Conservation (phyloP, 2,329 filamentous ascomycete genomes). For the Seiridium unicorne region DNA sequence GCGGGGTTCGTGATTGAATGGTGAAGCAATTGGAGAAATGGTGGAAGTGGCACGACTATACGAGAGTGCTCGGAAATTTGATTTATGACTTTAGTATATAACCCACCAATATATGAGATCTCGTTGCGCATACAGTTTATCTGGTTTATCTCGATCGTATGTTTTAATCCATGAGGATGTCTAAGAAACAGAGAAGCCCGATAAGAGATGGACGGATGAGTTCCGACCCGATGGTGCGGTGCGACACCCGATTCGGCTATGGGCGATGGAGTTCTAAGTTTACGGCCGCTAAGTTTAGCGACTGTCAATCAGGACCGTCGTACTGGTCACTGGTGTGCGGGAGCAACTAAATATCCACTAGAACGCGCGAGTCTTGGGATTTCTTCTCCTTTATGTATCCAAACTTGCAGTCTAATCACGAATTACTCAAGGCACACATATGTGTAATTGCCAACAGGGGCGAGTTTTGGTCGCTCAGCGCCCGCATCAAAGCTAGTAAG, state of each 20-base stretch:
- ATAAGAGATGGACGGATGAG: not conserved
- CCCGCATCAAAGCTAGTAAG: not conserved
- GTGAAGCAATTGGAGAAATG: no score
- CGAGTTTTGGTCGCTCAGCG: not conserved
- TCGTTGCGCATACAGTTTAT: no score
- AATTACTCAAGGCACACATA: not conserved
- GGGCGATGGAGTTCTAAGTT: not conserved
- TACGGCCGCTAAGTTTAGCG: not conserved
- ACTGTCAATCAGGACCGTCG: not conserved
- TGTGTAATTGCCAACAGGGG: not conserved
- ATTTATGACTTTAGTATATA: no score
- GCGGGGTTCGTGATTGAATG: no score
- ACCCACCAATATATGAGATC: no score
- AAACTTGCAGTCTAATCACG: not conserved
- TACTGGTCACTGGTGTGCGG: no score
- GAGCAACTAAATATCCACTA: not conserved
- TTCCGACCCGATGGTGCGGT: slow-evolving; percentile 5
- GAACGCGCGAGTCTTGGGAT: not conserved
- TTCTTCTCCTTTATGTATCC: not conserved
- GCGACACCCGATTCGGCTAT: not conserved
- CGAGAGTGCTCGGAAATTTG: no score
- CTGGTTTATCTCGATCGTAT: not conserved
- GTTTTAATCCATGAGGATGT: not conserved
- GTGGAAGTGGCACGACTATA: no score
- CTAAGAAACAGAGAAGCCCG: not conserved